A percentile compares a stretch with the other conserved stretches of the same genome.
Evolutionary conservation across 108 stramenopile genomes (phyloP).

Genomic region (Cyclotella choctawhatcheeana): DNA sequence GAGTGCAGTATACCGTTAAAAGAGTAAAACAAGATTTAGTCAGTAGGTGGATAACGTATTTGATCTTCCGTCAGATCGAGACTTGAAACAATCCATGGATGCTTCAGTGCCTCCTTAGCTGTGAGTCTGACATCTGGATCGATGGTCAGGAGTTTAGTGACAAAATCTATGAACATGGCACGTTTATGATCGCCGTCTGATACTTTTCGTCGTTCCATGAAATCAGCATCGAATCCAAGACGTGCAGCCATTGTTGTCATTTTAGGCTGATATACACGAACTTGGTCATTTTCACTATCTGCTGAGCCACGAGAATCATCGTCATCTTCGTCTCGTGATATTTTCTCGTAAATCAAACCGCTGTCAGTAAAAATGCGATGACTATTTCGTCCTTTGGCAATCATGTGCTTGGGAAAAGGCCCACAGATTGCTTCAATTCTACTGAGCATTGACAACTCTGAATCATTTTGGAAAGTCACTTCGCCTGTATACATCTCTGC

Average conservation of each 20-base stretch:
- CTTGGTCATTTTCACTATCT: slow-evolving; percentile 44
- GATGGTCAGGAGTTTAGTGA: slow-evolving; percentile 76
- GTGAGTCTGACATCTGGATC: slow-evolving; percentile 79
- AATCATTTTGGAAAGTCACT: slow-evolving; percentile 95
- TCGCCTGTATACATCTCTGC: slow-evolving; percentile 95
- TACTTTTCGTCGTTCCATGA: slow-evolving; percentile 56
- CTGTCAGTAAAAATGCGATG: slow-evolving; percentile 88
- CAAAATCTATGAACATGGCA: slow-evolving; percentile 84
- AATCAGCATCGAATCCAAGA: slow-evolving; percentile 71
- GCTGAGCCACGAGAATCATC: slow-evolving; percentile 45
- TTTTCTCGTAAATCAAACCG: slow-evolving; percentile 88
- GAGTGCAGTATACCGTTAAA: not conserved
- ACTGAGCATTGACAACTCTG: slow-evolving; percentile 92
- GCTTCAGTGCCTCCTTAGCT: slow-evolving; percentile 80
- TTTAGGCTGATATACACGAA: slow-evolving; percentile 84
- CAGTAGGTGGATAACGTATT: slow-evolving; percentile 69
- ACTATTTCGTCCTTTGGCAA: slow-evolving; percentile 85
- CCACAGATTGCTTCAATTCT: slow-evolving; percentile 95
- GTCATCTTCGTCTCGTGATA: slow-evolving; percentile 44
- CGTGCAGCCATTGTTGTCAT: slow-evolving; percentile 69
- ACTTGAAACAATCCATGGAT: slow-evolving; percentile 88
- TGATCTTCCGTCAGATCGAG: slow-evolving; percentile 76
- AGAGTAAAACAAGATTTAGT: not conserved
- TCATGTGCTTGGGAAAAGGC: slow-evolving; percentile 90
- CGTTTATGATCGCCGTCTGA: slow-evolving; percentile 56